Conservation (phyloP, 108 stramenopile genomes). For the Schizochytrium sp. region DNA sequence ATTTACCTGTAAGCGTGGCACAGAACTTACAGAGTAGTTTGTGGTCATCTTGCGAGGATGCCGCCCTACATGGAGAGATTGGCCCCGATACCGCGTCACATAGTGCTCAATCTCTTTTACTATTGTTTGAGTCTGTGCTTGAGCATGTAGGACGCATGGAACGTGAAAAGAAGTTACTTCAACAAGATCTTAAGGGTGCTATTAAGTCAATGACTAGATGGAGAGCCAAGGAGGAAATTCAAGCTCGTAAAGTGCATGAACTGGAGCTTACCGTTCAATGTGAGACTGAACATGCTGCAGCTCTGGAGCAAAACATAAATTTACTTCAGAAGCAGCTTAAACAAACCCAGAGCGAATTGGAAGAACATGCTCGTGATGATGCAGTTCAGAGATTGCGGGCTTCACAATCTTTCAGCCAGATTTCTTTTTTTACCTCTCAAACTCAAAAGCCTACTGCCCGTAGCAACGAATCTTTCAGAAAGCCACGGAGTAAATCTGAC, state of each 20-base stretch:
- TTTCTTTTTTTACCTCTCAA: too few relatives aligned
- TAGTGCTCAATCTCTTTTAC: background rate
- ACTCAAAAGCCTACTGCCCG: too few relatives aligned
- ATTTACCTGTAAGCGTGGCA: background rate
- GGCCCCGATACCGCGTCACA: slow-evolving; percentile 3
- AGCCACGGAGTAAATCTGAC: too few relatives aligned
- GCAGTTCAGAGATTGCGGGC: background rate
- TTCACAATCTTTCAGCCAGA: background rate
- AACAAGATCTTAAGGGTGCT: slow-evolving; percentile 1
- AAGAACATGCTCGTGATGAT: background rate
- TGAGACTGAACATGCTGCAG: background rate
- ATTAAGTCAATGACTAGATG: slow-evolving; percentile 21
- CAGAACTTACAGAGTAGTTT: slow-evolving; percentile 10
- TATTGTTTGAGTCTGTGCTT: slow-evolving; percentile 31
- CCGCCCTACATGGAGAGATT: slow-evolving; percentile 16
- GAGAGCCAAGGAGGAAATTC: slow-evolving; percentile 40
- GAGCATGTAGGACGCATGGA: slow-evolving; percentile 31
- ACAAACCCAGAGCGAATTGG: background rate
- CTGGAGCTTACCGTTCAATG: background rate
- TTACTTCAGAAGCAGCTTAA: background rate
- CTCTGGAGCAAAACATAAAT: background rate
- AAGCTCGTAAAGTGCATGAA: background rate
- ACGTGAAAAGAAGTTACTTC: background rate
- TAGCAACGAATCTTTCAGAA: too few relatives aligned
- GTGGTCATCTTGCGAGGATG: slow-evolving; percentile 34